phyloP scores from a whole-genome alignment of 495 filamentous ascomycete species.

The Pseudoneurospora amorphoporcata region DNA sequence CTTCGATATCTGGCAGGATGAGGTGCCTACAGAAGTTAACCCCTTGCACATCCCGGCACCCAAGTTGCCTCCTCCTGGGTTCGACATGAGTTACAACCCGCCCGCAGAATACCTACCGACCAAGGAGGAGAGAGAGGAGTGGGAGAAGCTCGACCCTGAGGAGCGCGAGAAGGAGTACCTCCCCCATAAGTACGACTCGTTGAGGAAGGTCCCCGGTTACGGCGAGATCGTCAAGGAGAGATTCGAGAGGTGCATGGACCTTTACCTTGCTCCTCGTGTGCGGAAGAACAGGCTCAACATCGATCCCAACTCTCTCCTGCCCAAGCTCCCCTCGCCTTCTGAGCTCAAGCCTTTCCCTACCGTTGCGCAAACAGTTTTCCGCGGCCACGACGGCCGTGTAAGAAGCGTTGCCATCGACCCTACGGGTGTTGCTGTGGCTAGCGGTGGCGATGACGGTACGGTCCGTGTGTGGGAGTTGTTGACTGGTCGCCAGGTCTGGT shows the following conservation, averaged over 20 bases:
- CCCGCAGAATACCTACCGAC: slow-evolving; percentile 89
- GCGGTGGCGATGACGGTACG: slow-evolving; percentile 88
- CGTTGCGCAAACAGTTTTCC: slow-evolving; percentile 68
- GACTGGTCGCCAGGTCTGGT: slow-evolving; percentile 84
- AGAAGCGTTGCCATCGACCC: slow-evolving; percentile 58
- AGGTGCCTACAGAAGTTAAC: slow-evolving; percentile 71
- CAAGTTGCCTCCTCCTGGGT: slow-evolving; percentile 86
- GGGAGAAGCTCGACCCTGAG: slow-evolving; percentile 81
- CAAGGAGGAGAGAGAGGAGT: slow-evolving; percentile 71
- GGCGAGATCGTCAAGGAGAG: slow-evolving; percentile 84
- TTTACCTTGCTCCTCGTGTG: slow-evolving; percentile 88
- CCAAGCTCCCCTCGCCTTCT: slow-evolving; percentile 88
- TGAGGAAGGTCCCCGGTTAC: slow-evolving; percentile 90
- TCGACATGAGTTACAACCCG: slow-evolving; percentile 94
- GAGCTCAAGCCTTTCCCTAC: slow-evolving; percentile 93
- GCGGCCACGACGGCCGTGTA: slow-evolving; percentile 82
- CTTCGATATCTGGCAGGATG: slow-evolving; percentile 94
- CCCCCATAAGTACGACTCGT: slow-evolving; percentile 65
- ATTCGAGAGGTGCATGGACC: slow-evolving; percentile 89
- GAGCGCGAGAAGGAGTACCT: slow-evolving; percentile 86
- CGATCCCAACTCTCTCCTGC: slow-evolving; percentile 84
- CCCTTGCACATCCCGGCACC: slow-evolving; percentile 94
- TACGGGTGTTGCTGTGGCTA: slow-evolving; percentile 42
- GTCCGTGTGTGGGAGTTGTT: slow-evolving; percentile 84
- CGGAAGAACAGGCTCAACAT: slow-evolving; percentile 93